These are phyloP conservation scores for Tuctoria greenei DNA, from an alignment of 176 grass and related monocot genomes.

Conservation along the genomic window DNA sequence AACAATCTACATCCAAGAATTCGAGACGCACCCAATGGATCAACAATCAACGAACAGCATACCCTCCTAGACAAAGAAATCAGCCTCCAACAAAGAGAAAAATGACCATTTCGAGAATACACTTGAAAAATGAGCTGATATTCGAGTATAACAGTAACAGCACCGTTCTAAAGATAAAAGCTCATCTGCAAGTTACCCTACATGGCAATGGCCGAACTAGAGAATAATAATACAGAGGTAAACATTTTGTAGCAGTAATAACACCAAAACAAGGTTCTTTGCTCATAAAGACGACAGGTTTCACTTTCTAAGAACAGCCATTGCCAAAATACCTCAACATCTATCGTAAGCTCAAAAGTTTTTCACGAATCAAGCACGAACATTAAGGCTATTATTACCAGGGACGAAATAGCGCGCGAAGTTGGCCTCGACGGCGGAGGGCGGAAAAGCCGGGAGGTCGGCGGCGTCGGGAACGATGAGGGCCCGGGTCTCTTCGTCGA, in stretches of 20 bases:
- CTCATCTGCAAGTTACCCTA: not conserved
- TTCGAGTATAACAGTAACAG: too few species aligned
- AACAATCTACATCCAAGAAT: not conserved
- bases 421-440: constrained; percentile 71
- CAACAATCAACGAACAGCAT: not conserved
- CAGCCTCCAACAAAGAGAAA: not conserved
- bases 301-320: not conserved
- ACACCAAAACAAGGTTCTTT: not conserved
- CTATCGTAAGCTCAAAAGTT: not conserved
- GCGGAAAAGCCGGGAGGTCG: constrained; percentile 57
- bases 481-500: constrained; percentile 49
- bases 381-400: constrained; percentile 25
- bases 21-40: not conserved
- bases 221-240: not conserved
- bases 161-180: not conserved
- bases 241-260: not conserved
- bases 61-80: not conserved
- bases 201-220: not conserved
- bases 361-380: not conserved
- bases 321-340: not conserved
- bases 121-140: not conserved
- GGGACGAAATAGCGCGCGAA: constrained; percentile 61
- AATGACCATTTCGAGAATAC: not conserved
- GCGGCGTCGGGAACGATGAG: constrained; percentile 58
- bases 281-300: not conserved